Base-by-base conservation (phyloP, 257 asterid genomes). In the Solanum chilense region DNA sequence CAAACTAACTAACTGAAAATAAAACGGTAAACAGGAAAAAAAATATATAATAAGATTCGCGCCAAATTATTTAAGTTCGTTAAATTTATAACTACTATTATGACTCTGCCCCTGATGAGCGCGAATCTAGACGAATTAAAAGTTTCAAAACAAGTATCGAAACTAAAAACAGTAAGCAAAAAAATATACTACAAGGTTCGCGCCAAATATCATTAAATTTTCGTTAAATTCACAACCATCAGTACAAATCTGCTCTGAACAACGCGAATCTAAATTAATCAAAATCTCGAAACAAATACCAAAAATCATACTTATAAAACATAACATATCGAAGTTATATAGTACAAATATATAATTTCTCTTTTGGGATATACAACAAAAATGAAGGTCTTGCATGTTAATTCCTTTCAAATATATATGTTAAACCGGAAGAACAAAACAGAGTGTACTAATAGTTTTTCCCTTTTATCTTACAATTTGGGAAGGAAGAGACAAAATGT, bases 61-160 rank as follows among this genome's bases (percentile, higher is more conserved):
- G n/a, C 62, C 62, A 52, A 52, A 6, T 6, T 52, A 18, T 52
- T 52, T 6, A 52, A 52, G 2, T 52, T 16, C 60, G 9, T 52
- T 52, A 52, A 15, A 52, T 52, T 6, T 52, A 52, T 52, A 52
- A 52, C 62, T 49, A 18, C 62, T 18, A 16, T 52, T 52, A 0
- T 52, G n/a, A 52, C n/a, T 6, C 0, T 52, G 0, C 11, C n/a
- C 23, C 4, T 52, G 23, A 16, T 0, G 0, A 3, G 62, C 10
- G 10, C n/a, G 62, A 52, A 20, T 52, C n/a, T 23, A 52, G 18
- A 16, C 62, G 0, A 52, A 52, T 23, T 52, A 52, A 16, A 56
- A 56, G 10, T 56, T 56, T 56, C 12, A 56, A 8, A 56, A 56
- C 1, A 8, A 56, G 12, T 56, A 56, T 11, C 12, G 2, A 58